Conservation (phyloP, 352 stramenopile genomes). For the Phytophthora chlamydospora region DNA sequence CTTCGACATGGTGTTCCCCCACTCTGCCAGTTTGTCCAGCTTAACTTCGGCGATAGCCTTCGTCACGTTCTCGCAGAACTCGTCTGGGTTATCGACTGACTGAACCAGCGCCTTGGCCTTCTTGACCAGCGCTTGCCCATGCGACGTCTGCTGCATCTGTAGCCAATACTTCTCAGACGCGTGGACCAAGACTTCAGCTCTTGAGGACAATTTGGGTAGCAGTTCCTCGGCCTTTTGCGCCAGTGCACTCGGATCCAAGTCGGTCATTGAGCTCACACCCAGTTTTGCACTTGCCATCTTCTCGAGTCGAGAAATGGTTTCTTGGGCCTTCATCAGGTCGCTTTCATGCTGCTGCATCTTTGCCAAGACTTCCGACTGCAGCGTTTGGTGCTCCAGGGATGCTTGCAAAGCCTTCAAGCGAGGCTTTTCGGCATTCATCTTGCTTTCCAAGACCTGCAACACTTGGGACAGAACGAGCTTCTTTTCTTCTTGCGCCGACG, state of each 20-base stretch:
- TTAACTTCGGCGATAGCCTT: slow-evolving; percentile 73
- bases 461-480: slow-evolving; percentile 67
- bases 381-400: slow-evolving; percentile 43
- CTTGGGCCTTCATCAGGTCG: slow-evolving; percentile 63
- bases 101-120: slow-evolving; percentile 76
- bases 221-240: slow-evolving; percentile 70
- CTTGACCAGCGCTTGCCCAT: slow-evolving; percentile 67
- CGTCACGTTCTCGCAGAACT: slow-evolving; percentile 76
- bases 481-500: slow-evolving; percentile 38
- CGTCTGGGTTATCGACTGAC: slow-evolving; percentile 76
- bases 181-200: slow-evolving; percentile 56
- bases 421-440: slow-evolving; percentile 51
- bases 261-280: slow-evolving; percentile 60
- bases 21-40: slow-evolving; percentile 70
- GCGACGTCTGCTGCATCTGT: slow-evolving; percentile 72
- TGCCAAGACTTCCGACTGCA: slow-evolving; percentile 51
- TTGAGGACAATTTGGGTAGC: slow-evolving; percentile 60
- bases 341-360: slow-evolving; percentile 67
- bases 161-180: slow-evolving; percentile 75
- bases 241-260: slow-evolving; percentile 60
- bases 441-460: slow-evolving; percentile 62
- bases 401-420: slow-evolving; percentile 48
- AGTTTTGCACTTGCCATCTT: slow-evolving; percentile 65
- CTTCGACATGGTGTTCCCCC: slow-evolving; percentile 64
- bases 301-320: slow-evolving; percentile 61